These are phyloP conservation scores for Umbilicaria muhlenbergii DNA, from an alignment of 495 filamentous ascomycete genomes.

Conservation along the genomic window DNA sequence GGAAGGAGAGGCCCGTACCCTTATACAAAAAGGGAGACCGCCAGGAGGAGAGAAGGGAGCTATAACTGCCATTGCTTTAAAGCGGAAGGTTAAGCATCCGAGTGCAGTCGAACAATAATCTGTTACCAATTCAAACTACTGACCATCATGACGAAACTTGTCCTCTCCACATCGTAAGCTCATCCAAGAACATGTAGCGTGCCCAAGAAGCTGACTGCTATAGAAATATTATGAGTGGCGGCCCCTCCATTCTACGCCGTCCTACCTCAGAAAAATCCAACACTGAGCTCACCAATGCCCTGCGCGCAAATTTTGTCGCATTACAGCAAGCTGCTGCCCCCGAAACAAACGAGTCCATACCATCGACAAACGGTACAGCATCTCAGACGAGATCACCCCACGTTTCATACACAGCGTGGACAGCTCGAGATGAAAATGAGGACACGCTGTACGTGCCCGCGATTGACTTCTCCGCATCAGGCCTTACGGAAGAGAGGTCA, in stretches of 20 bases:
- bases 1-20: no score
- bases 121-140: no score
- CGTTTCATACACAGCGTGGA: slow-evolving; percentile 41
- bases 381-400: slow-evolving; percentile 16
- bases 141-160: slow-evolving; percentile 52
- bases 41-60: no score
- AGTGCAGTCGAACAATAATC: no score
- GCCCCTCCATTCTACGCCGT: slow-evolving; percentile 66
- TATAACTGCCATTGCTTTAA: no score
- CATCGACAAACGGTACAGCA: slow-evolving; percentile 13
- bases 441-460: slow-evolving; percentile 58
- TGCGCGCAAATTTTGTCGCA: slow-evolving; percentile 63
- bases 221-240: slow-evolving; percentile 74
- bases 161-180: slow-evolving; percentile 71
- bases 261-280: slow-evolving; percentile 64
- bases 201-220: slow-evolving; percentile 10
- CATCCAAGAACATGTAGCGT: neutral
- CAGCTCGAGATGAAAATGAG: slow-evolving; percentile 28
- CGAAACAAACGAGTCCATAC: slow-evolving; percentile 11
- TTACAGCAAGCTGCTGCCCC: slow-evolving; percentile 39
- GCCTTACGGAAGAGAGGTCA: slow-evolving; percentile 57
- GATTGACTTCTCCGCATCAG: slow-evolving; percentile 52
- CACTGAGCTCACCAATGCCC: slow-evolving; percentile 71
- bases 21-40: no score
- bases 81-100: no score